Evolutionary conservation across 2,329 filamentous ascomycete genomes (phyloP), one percentile per base, ranked within the genome.

Genomic region (Calonectria hongkongensis): DNA sequence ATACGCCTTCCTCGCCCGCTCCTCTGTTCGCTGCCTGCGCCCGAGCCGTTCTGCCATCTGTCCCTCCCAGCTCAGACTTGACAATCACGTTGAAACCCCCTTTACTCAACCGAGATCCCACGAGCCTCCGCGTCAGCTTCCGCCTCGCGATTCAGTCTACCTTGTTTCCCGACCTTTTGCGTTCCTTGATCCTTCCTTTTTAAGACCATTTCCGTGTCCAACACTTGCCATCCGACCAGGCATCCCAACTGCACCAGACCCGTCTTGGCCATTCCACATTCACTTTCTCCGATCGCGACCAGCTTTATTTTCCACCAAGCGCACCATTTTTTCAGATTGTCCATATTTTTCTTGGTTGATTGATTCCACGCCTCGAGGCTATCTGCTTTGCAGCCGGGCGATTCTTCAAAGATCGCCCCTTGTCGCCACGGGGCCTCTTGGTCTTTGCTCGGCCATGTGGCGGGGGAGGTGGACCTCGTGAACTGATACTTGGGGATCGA

Each of bases 361-460:
- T 65, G 4, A n/a, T 27, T 25, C 30, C 33, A n/a, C 3, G 28
- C n/a, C 45, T 28, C 6, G 39, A 47, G 6, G 18, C 48, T n/a
- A 28, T 45, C 41, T 36, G 33, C 28, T 47, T 72, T 30, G 66
- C 65, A 47, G 65, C 28, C 62, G 27, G 64, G 73, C 73, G 71
- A 74, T 79, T 73, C 36, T 13, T 58, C 41, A 15, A 16, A 64
- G 27, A 74, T 78, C 78, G 74, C 66, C 73, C 64, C 72, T 77
- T 66, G 69, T 77, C 73, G 72, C 66, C 62, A 45, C 72, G 47
- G 66, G 76, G 74, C 75, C 73, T 69, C 65, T 74, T 69, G 77
- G 75, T 77, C 79, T 77, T 74, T 81, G 80, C 81, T 78, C 83
- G 85, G 86, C 84, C 84, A 87, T 87, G 87, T 81, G 84, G 86